Evolutionary conservation across 768 basidiomycete species (phyloP).

Genomic region (Pholiota microspora): DNA sequence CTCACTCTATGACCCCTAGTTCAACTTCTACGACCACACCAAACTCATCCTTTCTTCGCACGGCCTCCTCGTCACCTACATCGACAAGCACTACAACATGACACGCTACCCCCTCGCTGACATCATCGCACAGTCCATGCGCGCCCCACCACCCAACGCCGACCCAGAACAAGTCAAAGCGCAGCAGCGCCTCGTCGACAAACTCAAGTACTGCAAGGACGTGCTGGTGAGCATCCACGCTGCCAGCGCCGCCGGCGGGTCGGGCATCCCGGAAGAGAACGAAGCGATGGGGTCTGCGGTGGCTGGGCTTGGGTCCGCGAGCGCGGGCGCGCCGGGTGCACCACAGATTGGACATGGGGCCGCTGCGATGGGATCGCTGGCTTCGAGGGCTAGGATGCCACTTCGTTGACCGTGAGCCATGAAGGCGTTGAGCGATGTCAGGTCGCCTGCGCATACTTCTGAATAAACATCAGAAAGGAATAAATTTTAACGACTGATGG

Average conservation of each 20-base stretch:
- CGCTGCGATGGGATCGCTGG: constrained; percentile 7
- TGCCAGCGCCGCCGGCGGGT: constrained; percentile 44
- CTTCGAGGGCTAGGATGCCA: constrained; percentile 15
- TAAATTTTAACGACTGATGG: background rate
- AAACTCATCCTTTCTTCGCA: constrained; percentile 87
- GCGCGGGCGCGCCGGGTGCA: background rate
- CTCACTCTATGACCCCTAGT: constrained; percentile 45
- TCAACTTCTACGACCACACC: constrained; percentile 98
- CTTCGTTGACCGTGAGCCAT: too few relatives aligned
- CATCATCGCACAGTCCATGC: constrained; percentile 55
- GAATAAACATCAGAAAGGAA: too few relatives aligned
- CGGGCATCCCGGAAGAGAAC: constrained; percentile 24
- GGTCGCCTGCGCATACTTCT: too few relatives aligned
- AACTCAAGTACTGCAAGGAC: constrained; percentile 86
- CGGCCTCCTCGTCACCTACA: constrained; percentile 80
- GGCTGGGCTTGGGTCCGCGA: constrained; percentile 2
- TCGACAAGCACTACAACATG: constrained; percentile 84
- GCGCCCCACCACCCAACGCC: constrained; percentile 28
- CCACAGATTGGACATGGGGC: background rate
- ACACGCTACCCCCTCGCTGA: constrained; percentile 71
- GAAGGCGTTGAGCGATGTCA: background rate
- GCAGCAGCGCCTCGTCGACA: constrained; percentile 65
- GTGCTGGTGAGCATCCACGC: constrained; percentile 70
- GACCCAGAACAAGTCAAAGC: constrained; percentile 61
- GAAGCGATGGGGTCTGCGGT: constrained; percentile 14